Conservation (phyloP, 2,329 filamentous ascomycete genomes). For the Fonsecaea monophora region DNA sequence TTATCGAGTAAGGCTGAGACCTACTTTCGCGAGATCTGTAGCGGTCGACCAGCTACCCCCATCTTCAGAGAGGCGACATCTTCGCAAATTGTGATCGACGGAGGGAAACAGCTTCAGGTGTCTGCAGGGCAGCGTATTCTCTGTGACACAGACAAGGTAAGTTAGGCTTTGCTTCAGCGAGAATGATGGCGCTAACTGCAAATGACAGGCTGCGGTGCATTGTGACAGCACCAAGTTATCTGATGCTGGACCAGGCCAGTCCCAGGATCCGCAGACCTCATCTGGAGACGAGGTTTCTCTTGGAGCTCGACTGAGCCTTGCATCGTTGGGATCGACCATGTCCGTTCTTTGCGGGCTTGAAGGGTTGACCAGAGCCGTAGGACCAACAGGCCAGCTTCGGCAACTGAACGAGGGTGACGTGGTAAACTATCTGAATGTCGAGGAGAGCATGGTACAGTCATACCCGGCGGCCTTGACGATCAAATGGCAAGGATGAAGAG, state of each 20-base stretch:
- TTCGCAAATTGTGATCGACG: conserved; percentile 46
- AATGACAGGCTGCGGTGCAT: conserved; percentile 50
- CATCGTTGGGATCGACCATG: conserved; percentile 59
- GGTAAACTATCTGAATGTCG: conserved; percentile 34
- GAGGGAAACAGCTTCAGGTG: conserved; percentile 74
- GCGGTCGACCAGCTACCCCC: conserved; percentile 2
- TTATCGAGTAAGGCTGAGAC: conserved; percentile 10
- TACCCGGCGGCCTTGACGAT: conserved; percentile 54
- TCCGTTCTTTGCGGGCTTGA: conserved; percentile 47
- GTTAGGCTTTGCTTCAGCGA: conserved; percentile 2
- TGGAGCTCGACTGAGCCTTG: conserved; percentile 65
- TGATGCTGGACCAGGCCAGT: conserved; percentile 52
- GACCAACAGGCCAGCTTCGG: conserved; percentile 49
- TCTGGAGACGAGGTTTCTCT: conserved; percentile 63
- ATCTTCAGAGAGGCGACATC: conserved; percentile 20
- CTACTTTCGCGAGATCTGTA: conserved; percentile 12
- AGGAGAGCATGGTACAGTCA: conserved; percentile 46
- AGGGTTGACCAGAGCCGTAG: conserved; percentile 49
- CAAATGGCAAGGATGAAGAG: conserved; percentile 47
- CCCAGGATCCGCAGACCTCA: background rate
- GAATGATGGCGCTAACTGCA: conserved; percentile 8
- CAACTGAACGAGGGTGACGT: conserved; percentile 44
- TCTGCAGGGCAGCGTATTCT: conserved; percentile 65
- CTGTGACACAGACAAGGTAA: conserved; percentile 62
- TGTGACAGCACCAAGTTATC: conserved; percentile 66